Evolutionary conservation across 345 rosid genomes (phyloP).

Genomic region (Hibiscus syriacus): DNA sequence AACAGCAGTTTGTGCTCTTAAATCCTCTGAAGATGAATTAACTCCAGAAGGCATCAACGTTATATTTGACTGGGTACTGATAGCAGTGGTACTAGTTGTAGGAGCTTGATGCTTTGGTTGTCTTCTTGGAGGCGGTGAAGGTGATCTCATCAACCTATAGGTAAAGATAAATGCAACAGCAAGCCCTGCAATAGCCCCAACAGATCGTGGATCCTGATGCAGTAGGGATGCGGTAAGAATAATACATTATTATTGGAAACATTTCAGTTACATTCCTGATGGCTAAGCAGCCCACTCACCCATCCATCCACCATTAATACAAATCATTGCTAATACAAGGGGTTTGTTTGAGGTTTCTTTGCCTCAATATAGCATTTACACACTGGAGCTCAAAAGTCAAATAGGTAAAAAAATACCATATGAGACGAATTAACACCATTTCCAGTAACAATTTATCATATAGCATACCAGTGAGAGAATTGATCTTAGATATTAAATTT

Average conservation of each 20-base stretch:
- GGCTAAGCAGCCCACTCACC: no score
- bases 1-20: slow-evolving; percentile 53
- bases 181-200: slow-evolving; percentile 92
- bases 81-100: slow-evolving; percentile 36
- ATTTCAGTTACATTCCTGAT: background rate
- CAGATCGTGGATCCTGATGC: slow-evolving; percentile 72
- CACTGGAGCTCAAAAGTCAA: no score
- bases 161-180: slow-evolving; percentile 85
- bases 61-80: slow-evolving; percentile 38
- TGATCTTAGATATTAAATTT: background rate
- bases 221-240: slow-evolving; percentile 13
- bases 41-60: slow-evolving; percentile 42
- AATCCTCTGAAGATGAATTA: slow-evolving; percentile 54
- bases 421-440: no score
- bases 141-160: slow-evolving; percentile 72
- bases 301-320: no score
- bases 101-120: slow-evolving; percentile 62
- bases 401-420: no score
- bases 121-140: slow-evolving; percentile 60
- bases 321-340: no score
- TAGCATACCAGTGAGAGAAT: no score
- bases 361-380: no score
- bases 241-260: background rate
- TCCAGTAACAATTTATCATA: no score
- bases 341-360: no score